Conservation (phyloP, 2,329 filamentous ascomycete species). For the Rhexocercosporidium sp. region DNA sequence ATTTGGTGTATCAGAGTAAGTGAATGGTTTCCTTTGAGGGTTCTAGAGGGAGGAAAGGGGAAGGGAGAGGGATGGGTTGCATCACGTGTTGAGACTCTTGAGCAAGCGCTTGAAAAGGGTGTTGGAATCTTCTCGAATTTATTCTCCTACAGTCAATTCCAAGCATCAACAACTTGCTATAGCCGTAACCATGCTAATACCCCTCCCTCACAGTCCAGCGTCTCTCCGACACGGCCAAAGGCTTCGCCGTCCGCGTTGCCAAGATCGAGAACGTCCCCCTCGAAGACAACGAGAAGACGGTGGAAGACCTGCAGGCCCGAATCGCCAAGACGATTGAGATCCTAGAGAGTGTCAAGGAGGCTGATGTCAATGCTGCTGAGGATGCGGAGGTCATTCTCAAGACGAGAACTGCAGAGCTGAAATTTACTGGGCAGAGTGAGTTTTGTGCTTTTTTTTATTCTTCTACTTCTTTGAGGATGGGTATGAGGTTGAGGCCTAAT, state of each 20-base stretch:
- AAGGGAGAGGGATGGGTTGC: no score
- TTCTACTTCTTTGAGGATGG: background rate
- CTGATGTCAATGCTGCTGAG: conserved; percentile 50
- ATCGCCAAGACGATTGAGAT: conserved; percentile 53
- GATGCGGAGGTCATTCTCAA: conserved; percentile 46
- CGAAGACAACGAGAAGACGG: conserved; percentile 53
- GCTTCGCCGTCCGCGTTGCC: conserved; percentile 46
- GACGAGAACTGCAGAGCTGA: conserved; percentile 41
- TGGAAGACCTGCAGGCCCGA: conserved; percentile 53
- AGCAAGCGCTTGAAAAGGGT: background rate
- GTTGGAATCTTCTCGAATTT: background rate
- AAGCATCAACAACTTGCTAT: no score
- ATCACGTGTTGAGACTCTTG: background rate
- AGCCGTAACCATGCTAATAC: background rate
- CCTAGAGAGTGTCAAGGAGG: conserved; percentile 49
- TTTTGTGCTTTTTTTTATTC: background rate
- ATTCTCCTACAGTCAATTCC: no score
- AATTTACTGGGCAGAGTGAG: conserved; percentile 46
- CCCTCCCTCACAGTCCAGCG: conserved; percentile 44
- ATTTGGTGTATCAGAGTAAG: conserved; percentile 51
- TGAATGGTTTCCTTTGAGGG: background rate
- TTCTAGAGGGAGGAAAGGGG: no score
- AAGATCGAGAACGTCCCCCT: conserved; percentile 42
- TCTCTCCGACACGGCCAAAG: conserved; percentile 49
- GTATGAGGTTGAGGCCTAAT: background rate